Percentiles rank a stretch among this genome's conserved stretches.
phyloP scores from a whole-genome alignment of 495 filamentous ascomycete genomes.

The Penicillium daleae region DNA sequence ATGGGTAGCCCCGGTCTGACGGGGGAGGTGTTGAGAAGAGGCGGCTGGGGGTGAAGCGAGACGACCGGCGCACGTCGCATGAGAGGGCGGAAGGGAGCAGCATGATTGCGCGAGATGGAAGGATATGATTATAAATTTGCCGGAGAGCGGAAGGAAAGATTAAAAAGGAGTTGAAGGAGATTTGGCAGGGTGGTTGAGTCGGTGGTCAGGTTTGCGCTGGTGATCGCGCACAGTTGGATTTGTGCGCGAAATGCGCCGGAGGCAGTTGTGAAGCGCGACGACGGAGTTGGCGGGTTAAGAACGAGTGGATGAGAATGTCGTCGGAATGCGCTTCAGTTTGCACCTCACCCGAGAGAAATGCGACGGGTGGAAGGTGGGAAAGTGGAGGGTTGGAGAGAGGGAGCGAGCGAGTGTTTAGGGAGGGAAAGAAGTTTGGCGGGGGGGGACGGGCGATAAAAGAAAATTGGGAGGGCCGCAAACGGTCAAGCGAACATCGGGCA shows the following conservation, averaged over 20 bases:
- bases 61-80: slow-evolving; percentile 66
- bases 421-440: slow-evolving; percentile 28
- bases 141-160: slow-evolving; percentile 7
- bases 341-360: slow-evolving; percentile 28
- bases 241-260: slow-evolving; percentile 45
- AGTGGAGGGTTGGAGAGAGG: slow-evolving; percentile 17
- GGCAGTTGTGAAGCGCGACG: slow-evolving; percentile 32
- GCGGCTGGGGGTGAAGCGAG: slow-evolving; percentile 59
- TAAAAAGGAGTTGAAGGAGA: slow-evolving; percentile 13
- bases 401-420: slow-evolving; percentile 22
- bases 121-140: neutral
- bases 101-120: slow-evolving; percentile 48
- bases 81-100: slow-evolving; percentile 72
- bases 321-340: slow-evolving; percentile 36
- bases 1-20: slow-evolving; percentile 52
- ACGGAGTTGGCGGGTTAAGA: slow-evolving; percentile 25
- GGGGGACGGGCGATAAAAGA: slow-evolving; percentile 30
- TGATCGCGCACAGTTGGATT: slow-evolving; percentile 18
- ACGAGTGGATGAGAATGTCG: slow-evolving; percentile 18
- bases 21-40: slow-evolving; percentile 67
- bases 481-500: slow-evolving; percentile 36
- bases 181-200: slow-evolving; percentile 11
- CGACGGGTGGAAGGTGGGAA: slow-evolving; percentile 3
- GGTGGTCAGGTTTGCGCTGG: slow-evolving; percentile 11
- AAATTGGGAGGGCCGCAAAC: slow-evolving; percentile 30